Evolutionary conservation across 805 yeast species (phyloP), one percentile per base, ranked within the genome.

Genomic region (Alloascoidea africana): DNA sequence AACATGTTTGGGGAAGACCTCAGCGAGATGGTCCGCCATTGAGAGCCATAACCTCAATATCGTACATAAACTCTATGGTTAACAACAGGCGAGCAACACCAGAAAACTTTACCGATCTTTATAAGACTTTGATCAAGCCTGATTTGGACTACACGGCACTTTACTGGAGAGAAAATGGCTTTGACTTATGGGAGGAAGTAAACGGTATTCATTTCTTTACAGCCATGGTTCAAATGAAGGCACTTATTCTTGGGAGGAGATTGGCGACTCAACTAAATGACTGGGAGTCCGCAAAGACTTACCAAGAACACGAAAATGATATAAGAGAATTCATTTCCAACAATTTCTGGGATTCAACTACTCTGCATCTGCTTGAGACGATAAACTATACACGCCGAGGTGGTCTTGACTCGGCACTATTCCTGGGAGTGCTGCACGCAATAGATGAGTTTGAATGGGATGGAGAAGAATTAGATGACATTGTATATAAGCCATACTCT

Each of bases 1-100:
- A 54, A 4, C 75, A 60, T 2, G 53, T 61, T 27, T 89, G 97
- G 97, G 97, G 97, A 2, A 66, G 97, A 46, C 97, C 97, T 1
- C 97, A 89, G 57, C 69, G 85, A 42, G 97, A 89, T 54, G 97
- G 97, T 0, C 96, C 97, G 1, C 87, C 93, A 1, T 63, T 89
- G 40, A 66, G 96, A 47, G 66, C 76, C 6, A 66, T 78, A 39
- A 68, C 94, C 1, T 64, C 77, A 16, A 54, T 70, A 27, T 68
- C 68, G 42, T 82, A 72, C 51, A 46, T 82, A 41, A 56, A 60
- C 16, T 46, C 66, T 2, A 53, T 76, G 41, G 46, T 55, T 4
- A 49, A 54, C 16, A 51, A 55, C 15, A 16, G 41, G 35, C 6
- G 50, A 43, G 44, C 40, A 2, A 47, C 55, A 18, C 40, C 45